Evolutionary conservation across 208 protist genomes (phyloP).

Genomic region (Trypanosoma grayi): DNA sequence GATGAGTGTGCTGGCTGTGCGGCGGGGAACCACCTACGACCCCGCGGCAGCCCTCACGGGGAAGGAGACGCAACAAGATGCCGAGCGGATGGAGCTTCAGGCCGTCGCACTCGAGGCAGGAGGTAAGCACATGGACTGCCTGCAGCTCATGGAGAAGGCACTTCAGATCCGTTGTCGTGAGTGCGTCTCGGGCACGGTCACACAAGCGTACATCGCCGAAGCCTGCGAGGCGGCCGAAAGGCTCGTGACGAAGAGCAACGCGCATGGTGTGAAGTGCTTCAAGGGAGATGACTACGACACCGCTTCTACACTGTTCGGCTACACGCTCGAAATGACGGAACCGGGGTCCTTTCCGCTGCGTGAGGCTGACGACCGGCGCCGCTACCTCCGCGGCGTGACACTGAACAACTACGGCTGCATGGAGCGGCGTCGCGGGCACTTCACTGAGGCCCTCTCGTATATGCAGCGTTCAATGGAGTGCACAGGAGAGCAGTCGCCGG

Average conservation of each 20-base stretch:
- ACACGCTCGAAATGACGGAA: slow-evolving; percentile 67
- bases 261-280: slow-evolving; percentile 61
- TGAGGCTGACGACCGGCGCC: slow-evolving; percentile 52
- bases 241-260: slow-evolving; percentile 75
- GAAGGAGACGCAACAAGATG: slow-evolving; percentile 62
- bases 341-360: slow-evolving; percentile 62
- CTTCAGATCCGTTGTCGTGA: slow-evolving; percentile 68
- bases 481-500: slow-evolving; percentile 71
- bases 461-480: slow-evolving; percentile 77
- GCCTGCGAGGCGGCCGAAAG: slow-evolving; percentile 73
- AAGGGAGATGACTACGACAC: slow-evolving; percentile 73
- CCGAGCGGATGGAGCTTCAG: slow-evolving; percentile 57
- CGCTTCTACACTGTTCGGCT: slow-evolving; percentile 53
- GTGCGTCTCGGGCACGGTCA: neutral
- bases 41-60: slow-evolving; percentile 29
- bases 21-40: neutral
- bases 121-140: slow-evolving; percentile 47
- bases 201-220: slow-evolving; percentile 18
- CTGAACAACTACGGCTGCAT: slow-evolving; percentile 91
- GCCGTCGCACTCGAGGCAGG: slow-evolving; percentile 45
- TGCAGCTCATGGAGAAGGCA: slow-evolving; percentile 79
- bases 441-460: slow-evolving; percentile 62
- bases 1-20: neutral
- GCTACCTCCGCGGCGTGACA: slow-evolving; percentile 76
- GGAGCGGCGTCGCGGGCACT: slow-evolving; percentile 83